Evolutionary conservation across 2,329 filamentous ascomycete species (phyloP).

Genomic region (Calonectria hawksworthii): DNA sequence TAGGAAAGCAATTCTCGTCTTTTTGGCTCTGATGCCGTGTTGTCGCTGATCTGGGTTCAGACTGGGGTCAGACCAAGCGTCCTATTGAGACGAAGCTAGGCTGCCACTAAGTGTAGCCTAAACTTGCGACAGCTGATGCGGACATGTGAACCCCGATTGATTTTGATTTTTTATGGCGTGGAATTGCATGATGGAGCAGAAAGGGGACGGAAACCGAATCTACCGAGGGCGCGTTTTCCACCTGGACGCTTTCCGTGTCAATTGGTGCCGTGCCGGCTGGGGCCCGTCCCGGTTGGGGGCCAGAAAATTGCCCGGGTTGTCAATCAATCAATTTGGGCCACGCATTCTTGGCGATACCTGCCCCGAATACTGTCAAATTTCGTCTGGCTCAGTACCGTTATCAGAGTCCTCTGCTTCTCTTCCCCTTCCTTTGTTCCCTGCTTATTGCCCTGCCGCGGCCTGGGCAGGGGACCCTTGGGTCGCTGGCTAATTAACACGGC

Average conservation of each 20-base stretch:
- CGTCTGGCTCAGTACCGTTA: neutral
- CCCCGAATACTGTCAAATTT: neutral
- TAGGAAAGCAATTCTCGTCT: neutral
- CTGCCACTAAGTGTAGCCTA: conserved; percentile 10
- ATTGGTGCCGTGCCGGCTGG: neutral
- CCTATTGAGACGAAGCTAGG: neutral
- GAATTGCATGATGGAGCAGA: neutral
- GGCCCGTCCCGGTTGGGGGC: neutral
- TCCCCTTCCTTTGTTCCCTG: neutral
- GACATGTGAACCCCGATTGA: neutral
- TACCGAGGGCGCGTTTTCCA: neutral
- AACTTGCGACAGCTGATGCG: neutral
- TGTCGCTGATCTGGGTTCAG: neutral
- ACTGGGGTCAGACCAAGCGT: neutral
- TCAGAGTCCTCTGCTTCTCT: neutral
- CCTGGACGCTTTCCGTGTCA: conserved; percentile 5
- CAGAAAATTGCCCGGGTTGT: neutral
- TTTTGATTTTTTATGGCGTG: conserved; percentile 1
- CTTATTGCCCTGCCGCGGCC: neutral
- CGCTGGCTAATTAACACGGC: neutral
- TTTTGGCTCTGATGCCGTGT: neutral
- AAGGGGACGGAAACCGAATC: neutral
- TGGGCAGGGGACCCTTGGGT: neutral
- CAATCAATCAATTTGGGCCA: neutral
- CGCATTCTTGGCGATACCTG: neutral